Evolutionary conservation across 371 early-diverging fungal species (phyloP).

Genomic region (Rhizopus stolonifer): DNA sequence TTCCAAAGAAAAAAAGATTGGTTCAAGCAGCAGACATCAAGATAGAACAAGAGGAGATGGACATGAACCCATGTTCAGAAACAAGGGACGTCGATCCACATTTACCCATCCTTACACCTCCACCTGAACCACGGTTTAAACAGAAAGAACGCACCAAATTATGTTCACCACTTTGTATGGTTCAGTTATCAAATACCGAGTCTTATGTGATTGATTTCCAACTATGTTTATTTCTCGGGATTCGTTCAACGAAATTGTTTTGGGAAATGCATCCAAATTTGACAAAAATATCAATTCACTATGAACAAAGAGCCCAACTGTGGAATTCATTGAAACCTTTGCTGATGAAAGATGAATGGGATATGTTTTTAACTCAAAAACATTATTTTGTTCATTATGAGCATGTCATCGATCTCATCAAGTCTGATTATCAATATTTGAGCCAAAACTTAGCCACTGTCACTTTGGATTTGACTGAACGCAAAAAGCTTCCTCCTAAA

Average conservation of each 20-base stretch:
- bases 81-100: slow-evolving; percentile 11
- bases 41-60: slow-evolving; percentile 1
- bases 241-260: slow-evolving; percentile 39
- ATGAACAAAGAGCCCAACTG: slow-evolving; percentile 59
- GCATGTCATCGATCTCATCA: slow-evolving; percentile 58
- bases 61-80: neutral
- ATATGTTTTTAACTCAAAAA: slow-evolving; percentile 54
- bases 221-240: slow-evolving; percentile 57
- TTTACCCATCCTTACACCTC: slow-evolving; percentile 46
- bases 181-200: slow-evolving; percentile 43
- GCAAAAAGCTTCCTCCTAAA: slow-evolving; percentile 5
- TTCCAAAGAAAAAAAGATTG: slow-evolving; percentile 33
- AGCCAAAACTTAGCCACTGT: slow-evolving; percentile 64
- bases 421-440: slow-evolving; percentile 58
- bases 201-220: slow-evolving; percentile 71
- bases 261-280: slow-evolving; percentile 57
- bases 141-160: slow-evolving; percentile 17
- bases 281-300: slow-evolving; percentile 44
- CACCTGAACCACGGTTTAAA: slow-evolving; percentile 38
- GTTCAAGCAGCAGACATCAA: slow-evolving; percentile 29
- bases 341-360: slow-evolving; percentile 34
- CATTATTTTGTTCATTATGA: slow-evolving; percentile 68
- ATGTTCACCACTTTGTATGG: slow-evolving; percentile 57
- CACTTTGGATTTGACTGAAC: slow-evolving; percentile 63
- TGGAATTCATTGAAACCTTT: slow-evolving; percentile 67